A percentile compares a stretch with the other conserved stretches of the same genome.
Conservation (phyloP, 768 basidiomycete genomes). For the Lentinula edodes region DNA sequence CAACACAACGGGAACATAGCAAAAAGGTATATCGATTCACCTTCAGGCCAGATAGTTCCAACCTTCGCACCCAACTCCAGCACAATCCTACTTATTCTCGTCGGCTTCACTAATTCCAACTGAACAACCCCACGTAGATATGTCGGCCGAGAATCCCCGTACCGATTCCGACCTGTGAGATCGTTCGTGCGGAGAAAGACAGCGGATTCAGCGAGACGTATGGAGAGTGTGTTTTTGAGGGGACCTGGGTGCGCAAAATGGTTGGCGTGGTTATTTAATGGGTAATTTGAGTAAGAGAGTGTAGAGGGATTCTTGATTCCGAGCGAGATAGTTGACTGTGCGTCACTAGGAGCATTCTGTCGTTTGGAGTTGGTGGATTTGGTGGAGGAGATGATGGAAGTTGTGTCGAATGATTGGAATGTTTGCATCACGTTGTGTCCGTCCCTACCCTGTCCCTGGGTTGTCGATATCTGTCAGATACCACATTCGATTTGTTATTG, state of each 20-base stretch:
- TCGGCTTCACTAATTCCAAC: constrained; percentile 61
- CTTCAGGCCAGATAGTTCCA: constrained; percentile 80
- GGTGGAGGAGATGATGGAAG: constrained; percentile 3
- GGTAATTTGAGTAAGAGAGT: too few species aligned
- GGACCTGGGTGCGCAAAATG: constrained; percentile 2
- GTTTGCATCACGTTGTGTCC: not conserved
- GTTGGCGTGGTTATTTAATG: too few species aligned
- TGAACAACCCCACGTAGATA: constrained; percentile 62
- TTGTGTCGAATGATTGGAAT: not conserved
- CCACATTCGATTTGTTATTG: not conserved
- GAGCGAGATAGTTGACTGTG: not conserved
- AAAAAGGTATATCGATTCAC: constrained; percentile 31
- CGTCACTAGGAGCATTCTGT: not conserved
- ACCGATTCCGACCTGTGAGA: constrained; percentile 26
- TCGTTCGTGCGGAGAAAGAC: constrained; percentile 57
- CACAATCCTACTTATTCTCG: constrained; percentile 80
- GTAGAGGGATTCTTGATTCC: not conserved
- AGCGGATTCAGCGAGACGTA: constrained; percentile 69
- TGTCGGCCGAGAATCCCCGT: constrained; percentile 34
- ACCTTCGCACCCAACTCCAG: constrained; percentile 72
- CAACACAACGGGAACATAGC: not conserved
- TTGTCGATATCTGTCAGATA: not conserved
- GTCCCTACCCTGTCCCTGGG: not conserved
- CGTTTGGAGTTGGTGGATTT: not conserved
- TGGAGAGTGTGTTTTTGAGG: constrained; percentile 40